phyloP scores from a whole-genome alignment of 352 stramenopile genomes.

The Phytophthora crassamura region DNA sequence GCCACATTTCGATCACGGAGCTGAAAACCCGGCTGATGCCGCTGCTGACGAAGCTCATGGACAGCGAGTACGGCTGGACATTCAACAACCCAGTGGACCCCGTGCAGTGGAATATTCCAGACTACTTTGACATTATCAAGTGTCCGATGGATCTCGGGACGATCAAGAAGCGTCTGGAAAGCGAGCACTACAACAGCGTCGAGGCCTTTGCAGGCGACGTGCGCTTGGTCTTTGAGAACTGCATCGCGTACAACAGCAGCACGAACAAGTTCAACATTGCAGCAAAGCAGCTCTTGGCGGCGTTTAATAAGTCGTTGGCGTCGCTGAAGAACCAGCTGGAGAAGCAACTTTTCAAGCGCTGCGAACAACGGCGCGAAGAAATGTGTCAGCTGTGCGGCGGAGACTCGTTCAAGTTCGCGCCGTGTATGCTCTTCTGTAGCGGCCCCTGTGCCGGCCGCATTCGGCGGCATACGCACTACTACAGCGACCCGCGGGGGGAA shows the following conservation, averaged over 20 bases:
- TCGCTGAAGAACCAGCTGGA: slow-evolving; percentile 81
- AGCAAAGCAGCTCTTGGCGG: slow-evolving; percentile 79
- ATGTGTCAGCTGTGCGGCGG: slow-evolving; percentile 91
- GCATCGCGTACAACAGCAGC: slow-evolving; percentile 90
- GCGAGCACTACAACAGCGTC: slow-evolving; percentile 93
- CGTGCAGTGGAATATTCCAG: slow-evolving; percentile 92
- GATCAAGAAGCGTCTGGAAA: slow-evolving; percentile 97
- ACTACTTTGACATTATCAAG: slow-evolving; percentile 95
- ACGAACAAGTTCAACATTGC: slow-evolving; percentile 91
- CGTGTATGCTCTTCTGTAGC: slow-evolving; percentile 91
- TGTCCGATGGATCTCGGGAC: slow-evolving; percentile 99
- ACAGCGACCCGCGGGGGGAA: slow-evolving; percentile 82
- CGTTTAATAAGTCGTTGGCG: slow-evolving; percentile 76
- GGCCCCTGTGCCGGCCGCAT: slow-evolving; percentile 85
- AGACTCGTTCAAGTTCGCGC: slow-evolving; percentile 92
- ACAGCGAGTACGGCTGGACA: slow-evolving; percentile 89
- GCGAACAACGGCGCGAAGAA: slow-evolving; percentile 82
- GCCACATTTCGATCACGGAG: slow-evolving; percentile 82
- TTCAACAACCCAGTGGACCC: slow-evolving; percentile 97
- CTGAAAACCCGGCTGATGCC: slow-evolving; percentile 88
- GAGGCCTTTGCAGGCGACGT: slow-evolving; percentile 88
- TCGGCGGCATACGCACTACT: slow-evolving; percentile 88
- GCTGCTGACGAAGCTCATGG: slow-evolving; percentile 87
- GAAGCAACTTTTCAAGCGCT: slow-evolving; percentile 88
- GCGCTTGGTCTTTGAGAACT: slow-evolving; percentile 91